Evolutionary conservation across 805 yeast genomes (phyloP).

Genomic region (Saccharomycopsis fibuligera): DNA sequence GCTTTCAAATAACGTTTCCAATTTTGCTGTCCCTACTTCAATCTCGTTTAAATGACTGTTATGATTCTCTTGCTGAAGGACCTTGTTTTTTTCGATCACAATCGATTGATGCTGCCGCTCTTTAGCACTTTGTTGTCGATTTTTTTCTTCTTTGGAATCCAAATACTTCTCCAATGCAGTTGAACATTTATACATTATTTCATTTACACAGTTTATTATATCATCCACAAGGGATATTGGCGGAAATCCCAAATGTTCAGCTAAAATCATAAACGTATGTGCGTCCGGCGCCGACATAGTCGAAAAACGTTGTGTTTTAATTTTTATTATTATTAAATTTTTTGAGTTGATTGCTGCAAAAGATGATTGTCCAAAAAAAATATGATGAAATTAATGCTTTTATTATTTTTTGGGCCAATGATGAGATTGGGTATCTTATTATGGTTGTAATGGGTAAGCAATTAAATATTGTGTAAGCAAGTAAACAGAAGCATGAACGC

Average conservation of each 20-base stretch:
- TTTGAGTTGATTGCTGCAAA: too few relatives aligned
- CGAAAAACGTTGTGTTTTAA: too few relatives aligned
- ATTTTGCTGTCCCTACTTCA: slow-evolving; percentile 68
- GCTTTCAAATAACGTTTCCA: slow-evolving; percentile 70
- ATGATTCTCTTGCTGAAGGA: slow-evolving; percentile 27
- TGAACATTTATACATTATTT: slow-evolving; percentile 74
- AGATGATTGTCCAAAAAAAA: too few relatives aligned
- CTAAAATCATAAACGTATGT: slow-evolving; percentile 46
- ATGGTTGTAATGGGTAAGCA: too few relatives aligned
- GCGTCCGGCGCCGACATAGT: slow-evolving; percentile 35
- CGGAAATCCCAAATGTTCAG: slow-evolving; percentile 83
- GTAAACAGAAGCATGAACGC: too few relatives aligned
- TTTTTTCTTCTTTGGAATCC: slow-evolving; percentile 24
- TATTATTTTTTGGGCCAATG: too few relatives aligned
- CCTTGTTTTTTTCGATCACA: slow-evolving; percentile 23
- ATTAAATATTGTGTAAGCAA: too few relatives aligned
- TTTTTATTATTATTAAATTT: too few relatives aligned
- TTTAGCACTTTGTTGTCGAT: slow-evolving; percentile 10
- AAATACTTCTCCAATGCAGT: slow-evolving; percentile 69
- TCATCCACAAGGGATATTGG: slow-evolving; percentile 82
- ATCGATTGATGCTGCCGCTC: slow-evolving; percentile 20
- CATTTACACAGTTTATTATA: slow-evolving; percentile 81
- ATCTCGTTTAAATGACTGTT: slow-evolving; percentile 44
- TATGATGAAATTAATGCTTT: too few relatives aligned
- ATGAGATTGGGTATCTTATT: too few relatives aligned